Evolutionary conservation across 371 early-diverging fungal genomes (phyloP), one percentile per base, ranked within the genome.

Genomic region (Fennellomyces sp.): DNA sequence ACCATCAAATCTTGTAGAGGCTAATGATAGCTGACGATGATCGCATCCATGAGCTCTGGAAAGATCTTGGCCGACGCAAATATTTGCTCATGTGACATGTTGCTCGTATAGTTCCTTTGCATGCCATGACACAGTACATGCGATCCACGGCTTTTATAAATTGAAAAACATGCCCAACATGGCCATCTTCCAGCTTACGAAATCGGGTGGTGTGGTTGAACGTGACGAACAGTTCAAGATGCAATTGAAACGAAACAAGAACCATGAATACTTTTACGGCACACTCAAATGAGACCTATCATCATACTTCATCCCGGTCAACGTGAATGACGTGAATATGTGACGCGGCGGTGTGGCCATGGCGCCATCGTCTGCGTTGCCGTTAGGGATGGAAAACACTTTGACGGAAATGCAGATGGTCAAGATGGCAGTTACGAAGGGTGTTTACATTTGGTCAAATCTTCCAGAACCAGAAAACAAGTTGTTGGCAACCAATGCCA

Each of bases 241-340:
- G 15, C 87, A 90, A 41, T 58, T 82, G 2, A 91, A 93, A 69
- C 81, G 86, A 49, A 81, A 86, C 36, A 86, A 84, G 58, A 91
- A 97, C 5, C 87, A 87, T 7, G 92, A 93, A 69, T 98, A 98
- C 80, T 98, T 98, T 80, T 96, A 97, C 72, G 98, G 98, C 3
- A 90, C 91, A 0, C 60, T 83, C 1, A 83, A 85, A 60, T 78
- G 72, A 27, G 92, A 92, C 58, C 65, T 94, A 39, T 86, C 88
- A 11, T 95, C 98, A 11, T 96, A 90, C 62, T 90, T 93, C 2
- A 89, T 88, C 52, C 81, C 89, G 23, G 84, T 95, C 33, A 78
- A 83, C 13, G 94, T 90, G 60, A 66, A 85, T 21, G 97, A 97
- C 54, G 64, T 95, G 15, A 72, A 71, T 25, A 80, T 97, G 4